Conservation (phyloP, 2,329 filamentous ascomycete species). For the Hypoxylon sp. region DNA sequence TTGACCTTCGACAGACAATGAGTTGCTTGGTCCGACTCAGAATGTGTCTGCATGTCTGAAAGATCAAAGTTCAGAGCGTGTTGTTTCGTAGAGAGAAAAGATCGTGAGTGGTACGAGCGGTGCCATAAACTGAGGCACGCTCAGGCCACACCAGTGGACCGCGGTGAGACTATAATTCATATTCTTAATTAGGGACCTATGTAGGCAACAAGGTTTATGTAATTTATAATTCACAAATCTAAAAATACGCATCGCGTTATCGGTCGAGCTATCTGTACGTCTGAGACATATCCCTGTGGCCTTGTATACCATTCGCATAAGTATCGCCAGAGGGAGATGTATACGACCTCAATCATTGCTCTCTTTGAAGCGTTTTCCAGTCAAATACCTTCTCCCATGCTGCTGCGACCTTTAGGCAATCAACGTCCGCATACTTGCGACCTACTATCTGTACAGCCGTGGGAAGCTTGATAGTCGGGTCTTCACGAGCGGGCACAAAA, state of each 20-base stretch:
- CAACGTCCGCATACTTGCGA: conserved; percentile 48
- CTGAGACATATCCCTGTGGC: background rate
- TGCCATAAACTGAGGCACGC: too few relatives aligned
- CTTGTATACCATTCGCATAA: background rate
- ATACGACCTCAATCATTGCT: background rate
- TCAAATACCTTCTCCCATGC: conserved; percentile 53
- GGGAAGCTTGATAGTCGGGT: conserved; percentile 49
- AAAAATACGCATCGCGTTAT: background rate
- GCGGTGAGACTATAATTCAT: background rate
- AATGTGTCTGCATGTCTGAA: background rate
- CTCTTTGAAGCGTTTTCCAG: conserved; percentile 45
- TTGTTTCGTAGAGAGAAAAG: too few relatives aligned
- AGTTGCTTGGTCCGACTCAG: conserved; percentile 13
- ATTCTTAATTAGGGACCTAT: background rate
- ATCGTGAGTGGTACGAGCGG: too few relatives aligned
- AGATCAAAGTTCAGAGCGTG: too few relatives aligned
- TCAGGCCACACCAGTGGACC: too few relatives aligned
- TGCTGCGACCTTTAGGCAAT: conserved; percentile 49
- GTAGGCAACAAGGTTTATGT: background rate
- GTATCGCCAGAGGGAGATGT: background rate
- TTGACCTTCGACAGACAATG: conserved; percentile 67
- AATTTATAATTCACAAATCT: background rate
- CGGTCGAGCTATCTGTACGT: background rate
- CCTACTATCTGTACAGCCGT: conserved; percentile 53
- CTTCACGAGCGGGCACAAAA: conserved; percentile 49